These are phyloP conservation scores for Aspergillus hiratsukae DNA, from an alignment of 2,329 filamentous ascomycete species.

Conservation along the genomic window DNA sequence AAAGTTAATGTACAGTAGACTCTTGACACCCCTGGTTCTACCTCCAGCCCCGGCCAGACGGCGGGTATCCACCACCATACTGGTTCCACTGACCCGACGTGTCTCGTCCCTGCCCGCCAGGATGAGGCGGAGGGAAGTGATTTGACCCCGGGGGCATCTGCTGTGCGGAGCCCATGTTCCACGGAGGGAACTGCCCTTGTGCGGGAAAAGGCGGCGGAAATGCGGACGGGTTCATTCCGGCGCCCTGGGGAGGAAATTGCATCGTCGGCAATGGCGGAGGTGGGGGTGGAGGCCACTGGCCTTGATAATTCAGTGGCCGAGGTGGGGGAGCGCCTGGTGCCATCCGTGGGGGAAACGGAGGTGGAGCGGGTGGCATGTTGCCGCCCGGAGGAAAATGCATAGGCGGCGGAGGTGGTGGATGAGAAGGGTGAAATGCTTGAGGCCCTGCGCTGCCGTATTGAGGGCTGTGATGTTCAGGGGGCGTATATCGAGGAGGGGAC, in stretches of 20 bases:
- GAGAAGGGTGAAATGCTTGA: conserved; percentile 16
- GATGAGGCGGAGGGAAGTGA: conserved; percentile 31
- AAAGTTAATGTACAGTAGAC: background rate
- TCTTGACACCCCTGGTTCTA: background rate
- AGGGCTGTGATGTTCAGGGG: background rate
- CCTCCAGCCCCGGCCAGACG: conserved; percentile 1
- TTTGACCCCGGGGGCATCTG: conserved; percentile 29
- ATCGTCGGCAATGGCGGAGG: conserved; percentile 19
- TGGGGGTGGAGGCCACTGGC: conserved; percentile 17
- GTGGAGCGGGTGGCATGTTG: background rate
- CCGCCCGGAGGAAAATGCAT: conserved; percentile 1
- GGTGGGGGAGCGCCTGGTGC: conserved; percentile 9
- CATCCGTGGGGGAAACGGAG: background rate
- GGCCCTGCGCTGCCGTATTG: conserved; percentile 5
- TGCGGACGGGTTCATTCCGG: conserved; percentile 8
- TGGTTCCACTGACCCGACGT: conserved; percentile 10
- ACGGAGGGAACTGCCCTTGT: conserved; percentile 20
- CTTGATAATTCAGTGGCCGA: conserved; percentile 17
- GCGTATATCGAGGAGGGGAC: conserved; percentile 15
- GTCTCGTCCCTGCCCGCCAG: conserved; percentile 18
- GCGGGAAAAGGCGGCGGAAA: conserved; percentile 24
- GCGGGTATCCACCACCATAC: conserved; percentile 5
- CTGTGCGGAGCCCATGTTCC: conserved; percentile 20
- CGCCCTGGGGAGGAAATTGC: conserved; percentile 8
- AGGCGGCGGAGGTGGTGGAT: conserved; percentile 16